These are phyloP conservation scores for Candida cerambycidarum DNA, from an alignment of 805 yeast species.

Conservation along the genomic window DNA sequence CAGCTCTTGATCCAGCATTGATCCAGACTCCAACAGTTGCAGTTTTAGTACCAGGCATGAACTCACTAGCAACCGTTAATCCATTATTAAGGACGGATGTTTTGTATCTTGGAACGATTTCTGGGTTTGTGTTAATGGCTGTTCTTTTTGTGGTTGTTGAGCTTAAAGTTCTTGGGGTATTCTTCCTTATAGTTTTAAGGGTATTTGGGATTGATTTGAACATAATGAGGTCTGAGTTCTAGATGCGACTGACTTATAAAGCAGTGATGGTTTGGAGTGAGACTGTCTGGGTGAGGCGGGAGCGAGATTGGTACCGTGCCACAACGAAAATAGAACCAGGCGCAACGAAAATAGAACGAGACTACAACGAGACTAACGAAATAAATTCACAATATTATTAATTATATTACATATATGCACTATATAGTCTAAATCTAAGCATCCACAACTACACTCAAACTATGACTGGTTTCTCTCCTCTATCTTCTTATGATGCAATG, in stretches of 20 bases:
- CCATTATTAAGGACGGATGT: conserved; percentile 87
- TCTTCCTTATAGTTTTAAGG: neutral
- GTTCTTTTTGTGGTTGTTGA: neutral
- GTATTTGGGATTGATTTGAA: neutral
- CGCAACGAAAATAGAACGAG: too few species aligned
- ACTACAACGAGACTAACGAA: too few species aligned
- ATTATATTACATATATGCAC: too few species aligned
- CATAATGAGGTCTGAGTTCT: conserved; percentile 1
- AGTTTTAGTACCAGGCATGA: conserved; percentile 81
- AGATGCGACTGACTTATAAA: neutral
- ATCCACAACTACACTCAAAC: too few species aligned
- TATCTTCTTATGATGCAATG: conserved; percentile 12
- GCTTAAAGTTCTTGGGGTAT: neutral
- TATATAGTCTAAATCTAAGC: too few species aligned
- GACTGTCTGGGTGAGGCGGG: too few species aligned
- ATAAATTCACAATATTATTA: too few species aligned
- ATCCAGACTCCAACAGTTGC: conserved; percentile 99
- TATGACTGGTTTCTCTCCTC: neutral
- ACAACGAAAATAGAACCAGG: too few species aligned
- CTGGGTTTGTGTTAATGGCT: conserved; percentile 12
- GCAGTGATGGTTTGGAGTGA: too few species aligned
- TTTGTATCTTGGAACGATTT: conserved; percentile 30
- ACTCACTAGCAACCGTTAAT: conserved; percentile 88
- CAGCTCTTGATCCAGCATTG: conserved; percentile 98
- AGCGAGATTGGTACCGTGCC: too few species aligned